phyloP scores from a whole-genome alignment of 2,329 filamentous ascomycete species.

The Claviceps sp. region DNA sequence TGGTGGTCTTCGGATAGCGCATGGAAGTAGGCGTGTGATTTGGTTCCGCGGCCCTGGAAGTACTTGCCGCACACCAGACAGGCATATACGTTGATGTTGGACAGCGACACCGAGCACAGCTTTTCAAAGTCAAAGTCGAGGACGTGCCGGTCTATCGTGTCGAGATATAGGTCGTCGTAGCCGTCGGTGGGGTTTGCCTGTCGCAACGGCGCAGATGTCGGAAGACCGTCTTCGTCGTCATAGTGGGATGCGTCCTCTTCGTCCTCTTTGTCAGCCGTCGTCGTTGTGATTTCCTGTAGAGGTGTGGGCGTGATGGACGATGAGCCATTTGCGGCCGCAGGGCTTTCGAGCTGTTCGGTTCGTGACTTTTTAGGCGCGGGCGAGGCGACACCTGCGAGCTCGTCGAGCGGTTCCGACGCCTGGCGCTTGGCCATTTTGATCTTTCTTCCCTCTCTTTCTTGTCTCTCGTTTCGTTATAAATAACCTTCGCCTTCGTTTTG shows the following conservation, averaged over 20 bases:
- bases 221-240: slow-evolving; percentile 28
- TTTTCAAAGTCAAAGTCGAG: slow-evolving; percentile 99
- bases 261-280: slow-evolving; percentile 11
- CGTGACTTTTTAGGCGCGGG: slow-evolving; percentile 47
- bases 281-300: slow-evolving; percentile 7
- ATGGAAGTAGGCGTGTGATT: slow-evolving; percentile 96
- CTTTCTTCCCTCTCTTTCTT: neutral
- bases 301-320: slow-evolving; percentile 14
- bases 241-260: slow-evolving; percentile 23
- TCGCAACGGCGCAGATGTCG: slow-evolving; percentile 37
- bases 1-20: slow-evolving; percentile 90
- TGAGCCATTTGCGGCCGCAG: slow-evolving; percentile 19
- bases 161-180: slow-evolving; percentile 91
- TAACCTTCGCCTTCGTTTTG: too few species aligned
- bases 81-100: slow-evolving; percentile 97
- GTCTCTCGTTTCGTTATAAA: neutral
- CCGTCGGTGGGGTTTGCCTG: slow-evolving; percentile 72
- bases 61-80: slow-evolving; percentile 97
- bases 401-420: slow-evolving; percentile 47
- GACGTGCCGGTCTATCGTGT: slow-evolving; percentile 85
- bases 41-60: slow-evolving; percentile 84
- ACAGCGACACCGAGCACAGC: slow-evolving; percentile 86
- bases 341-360: slow-evolving; percentile 31
- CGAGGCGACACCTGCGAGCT: slow-evolving; percentile 38
- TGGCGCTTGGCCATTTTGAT: slow-evolving; percentile 38